Evolutionary conservation across 306 rosid genomes (phyloP), one percentile per base, ranked within the genome.

Genomic region (Elaeagnus macrophylla): DNA sequence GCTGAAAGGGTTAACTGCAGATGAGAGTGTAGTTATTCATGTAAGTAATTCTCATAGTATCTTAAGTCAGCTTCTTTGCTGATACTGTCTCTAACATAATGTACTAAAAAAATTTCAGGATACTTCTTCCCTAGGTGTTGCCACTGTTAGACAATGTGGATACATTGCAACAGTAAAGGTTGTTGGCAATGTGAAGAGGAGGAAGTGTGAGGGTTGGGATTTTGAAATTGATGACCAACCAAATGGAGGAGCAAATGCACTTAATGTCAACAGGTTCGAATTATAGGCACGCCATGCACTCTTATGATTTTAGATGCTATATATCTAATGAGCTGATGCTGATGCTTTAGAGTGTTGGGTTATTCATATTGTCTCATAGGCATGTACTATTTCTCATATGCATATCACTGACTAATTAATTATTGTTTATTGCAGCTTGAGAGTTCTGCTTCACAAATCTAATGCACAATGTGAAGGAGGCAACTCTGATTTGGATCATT

Each of bases 191-290:
- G 79, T 70, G 48, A 84, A 77, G 66, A 50, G 39, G 57, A 81
- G 70, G 62, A 82, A 69, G 70, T 67, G 38, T 57, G 81, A 78
- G 75, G 71, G 59, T 54, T 81, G 70, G 53, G 85, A 84, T 56
- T 71, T 84, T 46, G 70, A 83, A 52, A 74, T 86, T 55, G 95
- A 82, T 15, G 96, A 86, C 71, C 97, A 76, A 60, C 89, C 77
- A 53, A 85, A 84, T 42, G 97, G 96, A 72, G 97, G 97, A 7
- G 97, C 89, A 14, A 91, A 91, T 75, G 77, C 95, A 71, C 95
- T 91, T 51, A 91, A 84, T 63, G 49, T 80, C 51, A 91, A 91
- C 72, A 91, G 97, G 97, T 90, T 66, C 64, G 77, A 63, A 79
- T 55, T 13, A 54, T 62, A 11, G 65, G 15, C 64, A 47, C 11